Evolutionary conservation across 1,284 basidiomycete species (phyloP).

Genomic region (Ceratobasidium sp.): DNA sequence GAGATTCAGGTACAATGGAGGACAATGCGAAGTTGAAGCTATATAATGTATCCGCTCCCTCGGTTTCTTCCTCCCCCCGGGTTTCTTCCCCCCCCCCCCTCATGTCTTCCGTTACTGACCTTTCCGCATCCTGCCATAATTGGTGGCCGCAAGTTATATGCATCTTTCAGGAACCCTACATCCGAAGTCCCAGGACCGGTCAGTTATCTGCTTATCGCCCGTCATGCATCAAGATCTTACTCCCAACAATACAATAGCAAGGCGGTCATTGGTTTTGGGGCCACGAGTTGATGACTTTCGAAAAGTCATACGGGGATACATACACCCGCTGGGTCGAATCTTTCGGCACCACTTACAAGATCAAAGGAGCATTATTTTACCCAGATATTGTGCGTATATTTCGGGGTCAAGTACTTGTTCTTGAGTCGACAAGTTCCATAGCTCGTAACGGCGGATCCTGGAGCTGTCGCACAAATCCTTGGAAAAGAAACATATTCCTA

Average conservation of each 20-base stretch:
- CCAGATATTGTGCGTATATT: constrained; percentile 46
- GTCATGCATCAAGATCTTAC: background rate
- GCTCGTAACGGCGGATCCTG: constrained; percentile 55
- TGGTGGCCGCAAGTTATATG: too few relatives aligned
- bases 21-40: too few relatives aligned
- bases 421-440: constrained; percentile 33
- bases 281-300: constrained; percentile 25
- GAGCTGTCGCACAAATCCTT: constrained; percentile 53
- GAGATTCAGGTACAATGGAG: too few relatives aligned
- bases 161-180: too few relatives aligned
- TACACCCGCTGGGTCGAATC: constrained; percentile 35
- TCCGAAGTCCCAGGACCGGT: too few relatives aligned
- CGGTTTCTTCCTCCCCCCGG: too few relatives aligned
- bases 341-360: constrained; percentile 43
- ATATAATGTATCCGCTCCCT: too few relatives aligned
- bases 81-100: too few relatives aligned
- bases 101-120: too few relatives aligned
- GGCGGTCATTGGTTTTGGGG: constrained; percentile 38
- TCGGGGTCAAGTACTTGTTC: background rate
- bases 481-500: constrained; percentile 49
- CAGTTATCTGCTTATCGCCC: too few relatives aligned
- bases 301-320: constrained; percentile 11
- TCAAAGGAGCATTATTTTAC: constrained; percentile 40
- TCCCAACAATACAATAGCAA: background rate
- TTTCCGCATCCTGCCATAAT: too few relatives aligned